These are phyloP conservation scores for Arthrobotrys sphaeroides DNA, from an alignment of 2,329 filamentous ascomycete genomes.

Conservation along the genomic window DNA sequence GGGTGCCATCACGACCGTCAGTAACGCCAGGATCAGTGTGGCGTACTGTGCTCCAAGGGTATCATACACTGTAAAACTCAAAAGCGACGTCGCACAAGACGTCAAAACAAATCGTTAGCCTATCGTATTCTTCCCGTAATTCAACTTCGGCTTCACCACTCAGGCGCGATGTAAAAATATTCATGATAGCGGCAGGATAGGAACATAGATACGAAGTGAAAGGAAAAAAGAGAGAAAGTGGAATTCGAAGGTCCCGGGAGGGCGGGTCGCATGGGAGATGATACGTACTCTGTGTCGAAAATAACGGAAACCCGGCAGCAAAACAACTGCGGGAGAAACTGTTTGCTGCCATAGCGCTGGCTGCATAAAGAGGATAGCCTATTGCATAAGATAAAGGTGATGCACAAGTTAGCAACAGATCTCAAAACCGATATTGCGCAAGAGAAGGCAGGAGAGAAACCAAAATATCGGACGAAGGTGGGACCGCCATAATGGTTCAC, in stretches of 20 bases:
- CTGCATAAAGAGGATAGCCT: slow-evolving; percentile 78
- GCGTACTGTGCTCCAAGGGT: slow-evolving; percentile 77
- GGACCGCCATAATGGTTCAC: neutral
- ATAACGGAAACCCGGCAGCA: slow-evolving; percentile 80
- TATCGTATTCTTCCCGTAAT: neutral
- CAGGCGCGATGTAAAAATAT: neutral
- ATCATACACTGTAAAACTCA: slow-evolving; percentile 67
- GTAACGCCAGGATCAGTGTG: slow-evolving; percentile 70
- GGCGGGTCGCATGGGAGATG: too few species aligned
- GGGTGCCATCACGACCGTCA: slow-evolving; percentile 71
- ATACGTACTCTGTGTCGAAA: slow-evolving; percentile 69
- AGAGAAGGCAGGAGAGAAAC: neutral
- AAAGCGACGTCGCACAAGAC: slow-evolving; percentile 30
- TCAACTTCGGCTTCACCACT: slow-evolving; percentile 56
- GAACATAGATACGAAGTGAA: neutral
- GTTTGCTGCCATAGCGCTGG: slow-evolving; percentile 82
- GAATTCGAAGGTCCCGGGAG: slow-evolving; percentile 60
- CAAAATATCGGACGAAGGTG: slow-evolving; percentile 57
- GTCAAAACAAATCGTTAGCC: slow-evolving; percentile 28
- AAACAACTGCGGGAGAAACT: slow-evolving; percentile 80
- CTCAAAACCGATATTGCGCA: slow-evolving; percentile 56
- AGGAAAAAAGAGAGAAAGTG: neutral
- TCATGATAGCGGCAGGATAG: neutral
- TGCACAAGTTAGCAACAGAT: slow-evolving; percentile 66
- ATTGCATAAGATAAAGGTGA: slow-evolving; percentile 57